Evolutionary conservation across 805 yeast species (phyloP).

Genomic region (Ogataea haglerorum): DNA sequence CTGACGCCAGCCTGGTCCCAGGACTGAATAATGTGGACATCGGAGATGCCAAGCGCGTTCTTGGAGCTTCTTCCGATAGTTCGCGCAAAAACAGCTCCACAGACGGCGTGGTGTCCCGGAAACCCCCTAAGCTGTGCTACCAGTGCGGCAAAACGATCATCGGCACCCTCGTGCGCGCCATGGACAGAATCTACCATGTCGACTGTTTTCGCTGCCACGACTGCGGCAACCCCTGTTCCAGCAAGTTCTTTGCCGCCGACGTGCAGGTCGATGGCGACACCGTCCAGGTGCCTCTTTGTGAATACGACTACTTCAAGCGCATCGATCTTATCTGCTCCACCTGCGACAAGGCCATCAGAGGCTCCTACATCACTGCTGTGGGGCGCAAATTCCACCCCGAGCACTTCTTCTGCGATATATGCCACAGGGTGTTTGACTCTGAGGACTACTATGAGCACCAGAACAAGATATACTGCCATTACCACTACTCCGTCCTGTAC

Average conservation of each 20-base stretch:
- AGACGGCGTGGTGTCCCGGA: slow-evolving; percentile 18
- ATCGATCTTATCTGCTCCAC: slow-evolving; percentile 81
- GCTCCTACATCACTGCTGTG: slow-evolving; percentile 90
- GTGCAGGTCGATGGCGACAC: slow-evolving; percentile 32
- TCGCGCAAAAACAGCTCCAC: slow-evolving; percentile 16
- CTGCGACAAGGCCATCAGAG: slow-evolving; percentile 82
- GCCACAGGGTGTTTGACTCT: slow-evolving; percentile 83
- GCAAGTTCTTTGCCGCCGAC: slow-evolving; percentile 85
- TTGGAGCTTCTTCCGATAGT: not conserved
- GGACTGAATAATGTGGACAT: slow-evolving; percentile 1
- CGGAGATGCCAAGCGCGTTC: not conserved
- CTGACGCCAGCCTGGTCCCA: slow-evolving; percentile 2
- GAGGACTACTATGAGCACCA: slow-evolving; percentile 91
- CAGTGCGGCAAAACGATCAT: slow-evolving; percentile 51
- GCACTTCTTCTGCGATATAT: slow-evolving; percentile 88
- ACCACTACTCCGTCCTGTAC: slow-evolving; percentile 79
- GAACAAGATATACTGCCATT: slow-evolving; percentile 81
- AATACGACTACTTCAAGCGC: slow-evolving; percentile 85
- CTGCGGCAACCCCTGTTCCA: slow-evolving; percentile 76
- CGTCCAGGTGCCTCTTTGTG: slow-evolving; percentile 70
- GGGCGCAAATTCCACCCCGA: slow-evolving; percentile 92
- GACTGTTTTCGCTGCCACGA: slow-evolving; percentile 85
- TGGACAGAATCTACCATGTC: slow-evolving; percentile 75
- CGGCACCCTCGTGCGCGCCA: slow-evolving; percentile 84
- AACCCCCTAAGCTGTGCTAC: slow-evolving; percentile 41